Base-by-base conservation (phyloP, 805 yeast genomes). In the Saccharomycopsis sp. region DNA sequence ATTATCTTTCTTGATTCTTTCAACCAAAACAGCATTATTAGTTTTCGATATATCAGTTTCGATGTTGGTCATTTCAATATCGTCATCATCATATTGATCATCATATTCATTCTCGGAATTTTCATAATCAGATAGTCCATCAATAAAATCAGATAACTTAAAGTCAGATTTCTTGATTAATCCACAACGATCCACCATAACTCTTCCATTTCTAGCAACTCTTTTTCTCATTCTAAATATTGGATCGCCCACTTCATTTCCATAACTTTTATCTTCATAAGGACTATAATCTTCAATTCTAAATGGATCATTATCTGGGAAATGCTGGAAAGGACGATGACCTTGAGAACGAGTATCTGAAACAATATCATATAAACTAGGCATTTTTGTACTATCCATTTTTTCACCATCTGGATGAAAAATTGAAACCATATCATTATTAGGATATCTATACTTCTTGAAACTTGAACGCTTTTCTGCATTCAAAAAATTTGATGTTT, bases 171-270 rank as follows among this genome's bases (percentile, higher is more conserved):
- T 43, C n/a, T 51, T 46, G 19, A 66, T 50, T 47, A 75, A 64
- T 18, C 74, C 79, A 51, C 76, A 72, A 56, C 95, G 67, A 60
- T 88, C 97, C 45, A 88, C 59, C 63, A 81, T 83, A 15, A 70
- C 60, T 34, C 81, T 67, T 29, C 82, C 82, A 36, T 69, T 66
- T 52, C 95, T 70, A 15, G 92, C 95, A 27, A 67, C 61, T 52
- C 97, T 73, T 54, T 77, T 79, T 47, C 96, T 69, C 42, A 85
- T 60, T 42, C 81, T 67, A 53, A 76, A 67, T 1, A 79, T 58
- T 12, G 61, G 57, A 28, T 66, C 72, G 2, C 47, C 34, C 30
- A 47, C 32, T 50, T 37, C 50, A 3, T 33, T 39, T 14, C 30
- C 51, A 19, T 47, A 46, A 10, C 42, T 47, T 29, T 26, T 42